Base-by-base conservation (phyloP, 2,329 filamentous ascomycete species). In the Parastagonospora nodorum region DNA sequence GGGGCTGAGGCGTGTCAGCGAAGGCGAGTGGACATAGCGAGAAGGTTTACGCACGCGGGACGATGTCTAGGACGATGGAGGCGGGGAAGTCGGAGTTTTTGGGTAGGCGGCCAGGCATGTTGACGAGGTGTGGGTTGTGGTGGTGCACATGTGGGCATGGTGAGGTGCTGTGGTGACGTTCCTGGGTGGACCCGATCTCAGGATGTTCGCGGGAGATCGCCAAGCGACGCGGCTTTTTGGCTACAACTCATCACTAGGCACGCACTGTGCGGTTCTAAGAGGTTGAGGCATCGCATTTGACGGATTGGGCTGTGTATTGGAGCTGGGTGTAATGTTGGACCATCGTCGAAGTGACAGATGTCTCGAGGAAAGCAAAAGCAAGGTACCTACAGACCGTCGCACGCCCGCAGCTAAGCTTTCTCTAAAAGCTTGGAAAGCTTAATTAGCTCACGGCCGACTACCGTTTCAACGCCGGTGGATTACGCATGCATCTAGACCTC, bases 101-200 rank as follows among this genome's bases (percentile, higher is more conserved):
- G 31, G 78, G 78, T 39, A 80, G 68, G 47, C 76, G 75, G 45
- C 75, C 71, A 41, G 73, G 73, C 74, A 76, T 76, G 51, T 57
- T 63, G 57, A 48, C 11, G 37, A 45, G 24, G 37, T 42, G 16
- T 32, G 39, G 31, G 50, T 39, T 46, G 43, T 45, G 54, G 58
- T 54, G 57, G 50, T 50, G 46, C 15, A 41, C 53, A 58, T 59
- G 50, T 50, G 46, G 15, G 42, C 53, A 58, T 59, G 50, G 29
- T 50, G 50, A 40, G 46, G 29, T 50, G 51, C 38, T 45, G 53
- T 53, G 38, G 48, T 57, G 48, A 62, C 52, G 53, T 54, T 9
- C 30, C 11, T 39, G 50, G 16, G 51, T 54, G 48, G 53, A n/a
- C 45, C 24, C 28, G 40, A 37, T 14, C 33, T 29, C 43, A 43